Evolutionary conservation across 495 filamentous ascomycete genomes (phyloP), one percentile per base, ranked within the genome.

Genomic region (Pyrenopolyporus hunteri): DNA sequence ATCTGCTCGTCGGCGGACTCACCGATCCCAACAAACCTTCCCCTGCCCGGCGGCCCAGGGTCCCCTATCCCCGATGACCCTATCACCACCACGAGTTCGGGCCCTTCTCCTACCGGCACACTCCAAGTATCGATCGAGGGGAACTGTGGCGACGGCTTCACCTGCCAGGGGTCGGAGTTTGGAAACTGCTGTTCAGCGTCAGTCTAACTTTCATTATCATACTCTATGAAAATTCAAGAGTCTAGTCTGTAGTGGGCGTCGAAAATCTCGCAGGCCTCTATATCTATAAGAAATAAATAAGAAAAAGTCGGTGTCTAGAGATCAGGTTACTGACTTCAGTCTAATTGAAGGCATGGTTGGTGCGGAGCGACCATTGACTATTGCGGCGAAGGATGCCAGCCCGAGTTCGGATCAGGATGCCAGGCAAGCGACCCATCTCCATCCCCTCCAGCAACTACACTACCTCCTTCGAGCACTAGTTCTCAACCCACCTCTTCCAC

Each of bases 101-200:
- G 46, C n/a, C 9, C 67, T 13, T 28, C 47, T 5, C 62, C 70
- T 2, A 73, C 70, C 13, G 39, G 57, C 49, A 65, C 61, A 1
- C 60, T 63, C n/a, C 13, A 59, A 20, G 51, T 66, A 23, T 70
- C 66, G 10, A 32, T 60, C 29, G 74, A 78, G 42, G 77, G 77
- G 16, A 54, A 60, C 13, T 80, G 77, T 33, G 77, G 77, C n/a
- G 71, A 73, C 42, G 74, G 74, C 19, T 28, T 76, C 20, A 80
- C 77, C 2, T 80, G 77, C 50, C 37, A 70, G 1, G 77, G 77
- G 9, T 74, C 75, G 0, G 44, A 44, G 4, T 80, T 55, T 44
- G 77, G 77, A 14, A 60, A 63, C 26, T 80, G 77, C 59, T 80
- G 77, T 58, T 80, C 77, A 40, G 48, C 50, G 52, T 72, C 46